Evolutionary conservation across 257 asterid genomes (phyloP).

Genomic region (Scutellaria baicalensis): DNA sequence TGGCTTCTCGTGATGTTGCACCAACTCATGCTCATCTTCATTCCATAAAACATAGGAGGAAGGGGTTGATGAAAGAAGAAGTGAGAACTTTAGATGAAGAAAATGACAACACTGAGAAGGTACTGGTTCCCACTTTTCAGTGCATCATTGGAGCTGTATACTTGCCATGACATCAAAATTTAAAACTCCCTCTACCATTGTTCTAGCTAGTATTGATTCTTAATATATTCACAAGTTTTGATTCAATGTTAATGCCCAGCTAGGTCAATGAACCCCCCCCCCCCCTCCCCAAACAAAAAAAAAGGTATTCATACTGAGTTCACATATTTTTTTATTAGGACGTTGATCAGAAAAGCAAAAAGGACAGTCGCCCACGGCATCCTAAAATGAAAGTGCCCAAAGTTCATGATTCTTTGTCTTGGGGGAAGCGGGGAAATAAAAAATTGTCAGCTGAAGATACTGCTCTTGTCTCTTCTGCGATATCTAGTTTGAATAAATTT

Average conservation of each 20-base stretch:
- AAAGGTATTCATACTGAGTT: not conserved
- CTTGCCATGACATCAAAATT: not conserved
- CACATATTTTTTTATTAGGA: conserved; percentile 16
- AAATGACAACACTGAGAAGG: conserved; percentile 40
- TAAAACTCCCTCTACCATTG: not conserved
- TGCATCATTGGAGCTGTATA: not conserved
- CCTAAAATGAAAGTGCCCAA: conserved; percentile 80
- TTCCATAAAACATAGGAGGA: conserved; percentile 65
- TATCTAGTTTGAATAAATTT: conserved; percentile 66
- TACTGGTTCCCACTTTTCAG: conserved; percentile 17
- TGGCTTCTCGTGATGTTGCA: conserved; percentile 70
- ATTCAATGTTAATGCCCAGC: too few relatives aligned
- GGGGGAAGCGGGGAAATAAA: conserved; percentile 60
- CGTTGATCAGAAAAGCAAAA: conserved; percentile 20
- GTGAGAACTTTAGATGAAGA: conserved; percentile 23
- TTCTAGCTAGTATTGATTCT: not conserved
- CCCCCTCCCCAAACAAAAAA: too few relatives aligned
- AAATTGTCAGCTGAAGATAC: conserved; percentile 50
- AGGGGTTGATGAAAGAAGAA: conserved; percentile 45
- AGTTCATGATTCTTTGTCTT: conserved; percentile 63
- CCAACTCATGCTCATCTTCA: conserved; percentile 85
- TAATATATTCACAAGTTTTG: too few relatives aligned
- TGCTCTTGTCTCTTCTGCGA: conserved; percentile 67
- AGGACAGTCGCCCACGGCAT: conserved; percentile 32
- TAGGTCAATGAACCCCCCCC: too few relatives aligned